Evolutionary conservation across 345 rosid genomes (phyloP), one percentile per base, ranked within the genome.

Genomic region (Arabis hirsuta): DNA sequence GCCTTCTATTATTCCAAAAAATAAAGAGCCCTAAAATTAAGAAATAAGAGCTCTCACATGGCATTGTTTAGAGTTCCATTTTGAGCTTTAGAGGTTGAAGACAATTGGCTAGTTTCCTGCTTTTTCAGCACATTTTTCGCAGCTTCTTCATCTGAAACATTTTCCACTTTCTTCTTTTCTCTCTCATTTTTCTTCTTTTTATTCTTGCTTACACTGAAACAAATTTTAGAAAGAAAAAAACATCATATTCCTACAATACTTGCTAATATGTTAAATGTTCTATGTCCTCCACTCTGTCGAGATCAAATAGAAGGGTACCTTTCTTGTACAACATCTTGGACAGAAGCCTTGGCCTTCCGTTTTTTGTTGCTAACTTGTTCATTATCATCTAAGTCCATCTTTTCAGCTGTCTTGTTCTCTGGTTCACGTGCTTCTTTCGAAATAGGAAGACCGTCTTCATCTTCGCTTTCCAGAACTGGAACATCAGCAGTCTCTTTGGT

Each of bases 371-470:
- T 54, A 70, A 50, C 76, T 48, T 78, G 77, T 52, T 73, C 83
- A 8, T 12, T 76, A 32, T 26, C 65, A 13, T 74, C 82, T 26
- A 73, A 65, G n/a, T 34, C 74, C 72, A 80, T 79, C 81, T 62
- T 73, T 57, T 60, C 76, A 64, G 26, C 56, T 71, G 58, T 48
- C 43, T 65, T 77, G 12, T 38, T 72, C 71, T 62, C 66, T 5
- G 54, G 52, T 24, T 72, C 73, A 71, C 60, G 59, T 26, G 60
- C n/a, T 55, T 72, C 73, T 59, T 65, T 61, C 72, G 83, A 72
- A 76, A 85, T 80, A n/a, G 92, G 97, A 59, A 96, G 82, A 42
- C 99, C 98, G 53, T 96, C 98, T 87, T 92, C 98, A 73, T 91
- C 97, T 77, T 96, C 98, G 59, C 91, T 88, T 81, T 86, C 98